Conservation (phyloP, 306 rosid genomes). For the Pterocarpus santalinus region DNA sequence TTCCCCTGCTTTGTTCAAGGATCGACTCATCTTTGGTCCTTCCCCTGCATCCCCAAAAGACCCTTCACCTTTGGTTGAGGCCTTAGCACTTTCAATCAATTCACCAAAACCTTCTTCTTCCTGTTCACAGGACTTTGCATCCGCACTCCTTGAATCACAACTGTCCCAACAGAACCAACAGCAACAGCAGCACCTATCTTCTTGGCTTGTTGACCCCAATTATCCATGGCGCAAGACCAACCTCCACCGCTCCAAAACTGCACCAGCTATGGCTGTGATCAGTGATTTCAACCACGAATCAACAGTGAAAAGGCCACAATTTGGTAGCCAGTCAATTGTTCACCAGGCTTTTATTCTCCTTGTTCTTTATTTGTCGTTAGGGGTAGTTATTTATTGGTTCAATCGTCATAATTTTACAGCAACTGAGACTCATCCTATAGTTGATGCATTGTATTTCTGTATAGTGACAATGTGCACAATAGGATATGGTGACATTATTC, state of each 20-base stretch:
- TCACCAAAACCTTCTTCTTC: conserved; percentile 61
- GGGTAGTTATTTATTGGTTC: conserved; percentile 80
- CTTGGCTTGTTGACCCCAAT: conserved; percentile 80
- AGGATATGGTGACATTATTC: conserved; percentile 95
- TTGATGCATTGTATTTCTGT: conserved; percentile 91
- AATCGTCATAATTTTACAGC: conserved; percentile 68
- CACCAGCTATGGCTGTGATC: conserved; percentile 90
- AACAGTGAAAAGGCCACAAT: conserved; percentile 62
- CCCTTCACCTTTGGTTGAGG: conserved; percentile 66
- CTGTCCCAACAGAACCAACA: conserved; percentile 6
- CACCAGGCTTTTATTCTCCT: conserved; percentile 75
- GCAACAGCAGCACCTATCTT: conserved; percentile 42
- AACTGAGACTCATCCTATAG: conserved; percentile 80
- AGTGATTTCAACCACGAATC: conserved; percentile 53
- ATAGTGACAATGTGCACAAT: conserved; percentile 98
- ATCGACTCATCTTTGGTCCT: conserved; percentile 85
- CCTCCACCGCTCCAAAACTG: conserved; percentile 90
- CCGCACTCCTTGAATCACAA: conserved; percentile 46
- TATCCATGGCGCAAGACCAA: conserved; percentile 61
- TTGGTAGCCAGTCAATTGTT: conserved; percentile 64
- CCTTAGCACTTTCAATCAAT: conserved; percentile 61
- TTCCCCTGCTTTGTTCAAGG: conserved; percentile 76
- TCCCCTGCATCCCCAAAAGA: conserved; percentile 57
- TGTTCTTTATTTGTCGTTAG: conserved; percentile 69
- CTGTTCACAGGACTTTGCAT: conserved; percentile 45